A percentile compares a stretch with the other conserved stretches of the same genome.
Evolutionary conservation across 1,139 yeast species (phyloP).

Genomic region (Zhuliangozyma parablackwelliae): DNA sequence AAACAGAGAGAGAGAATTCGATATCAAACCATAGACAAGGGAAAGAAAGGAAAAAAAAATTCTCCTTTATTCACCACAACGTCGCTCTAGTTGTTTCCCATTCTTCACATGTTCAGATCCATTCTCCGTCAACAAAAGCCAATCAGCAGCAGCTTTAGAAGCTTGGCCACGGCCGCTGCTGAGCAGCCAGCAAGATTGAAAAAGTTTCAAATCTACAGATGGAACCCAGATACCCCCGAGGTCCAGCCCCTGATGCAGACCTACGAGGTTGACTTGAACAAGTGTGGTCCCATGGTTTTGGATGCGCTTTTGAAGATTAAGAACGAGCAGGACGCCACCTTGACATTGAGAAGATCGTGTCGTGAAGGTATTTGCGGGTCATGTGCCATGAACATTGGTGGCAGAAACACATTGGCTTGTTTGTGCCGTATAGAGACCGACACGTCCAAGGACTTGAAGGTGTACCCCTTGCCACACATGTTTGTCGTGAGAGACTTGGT

Average conservation of each 20-base stretch:
- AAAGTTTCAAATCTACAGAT: conserved; percentile 89
- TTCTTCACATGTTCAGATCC: conserved; percentile 14
- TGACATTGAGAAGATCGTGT: conserved; percentile 96
- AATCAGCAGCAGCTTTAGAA: conserved; percentile 18
- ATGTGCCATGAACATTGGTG: conserved; percentile 99
- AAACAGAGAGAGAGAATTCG: neutral
- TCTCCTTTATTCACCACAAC: neutral
- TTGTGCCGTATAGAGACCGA: conserved; percentile 89
- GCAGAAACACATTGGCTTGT: conserved; percentile 94
- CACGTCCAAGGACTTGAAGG: conserved; percentile 68
- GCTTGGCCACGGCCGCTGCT: conserved; percentile 40
- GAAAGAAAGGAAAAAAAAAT: neutral
- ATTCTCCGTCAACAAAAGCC: conserved; percentile 26
- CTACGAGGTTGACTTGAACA: conserved; percentile 79
- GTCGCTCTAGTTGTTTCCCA: neutral
- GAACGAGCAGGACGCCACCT: conserved; percentile 92
- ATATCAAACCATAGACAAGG: neutral
- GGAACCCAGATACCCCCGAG: conserved; percentile 98
- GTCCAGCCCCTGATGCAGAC: conserved; percentile 84
- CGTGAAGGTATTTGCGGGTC: conserved; percentile 99
- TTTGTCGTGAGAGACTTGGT: conserved; percentile 95
- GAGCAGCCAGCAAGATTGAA: conserved; percentile 55
- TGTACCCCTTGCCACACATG: conserved; percentile 98
- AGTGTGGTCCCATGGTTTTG: conserved; percentile 96
- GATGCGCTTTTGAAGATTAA: conserved; percentile 93